Evolutionary conservation across 2,329 filamentous ascomycete genomes (phyloP).

Genomic region (Fusarium longipes): DNA sequence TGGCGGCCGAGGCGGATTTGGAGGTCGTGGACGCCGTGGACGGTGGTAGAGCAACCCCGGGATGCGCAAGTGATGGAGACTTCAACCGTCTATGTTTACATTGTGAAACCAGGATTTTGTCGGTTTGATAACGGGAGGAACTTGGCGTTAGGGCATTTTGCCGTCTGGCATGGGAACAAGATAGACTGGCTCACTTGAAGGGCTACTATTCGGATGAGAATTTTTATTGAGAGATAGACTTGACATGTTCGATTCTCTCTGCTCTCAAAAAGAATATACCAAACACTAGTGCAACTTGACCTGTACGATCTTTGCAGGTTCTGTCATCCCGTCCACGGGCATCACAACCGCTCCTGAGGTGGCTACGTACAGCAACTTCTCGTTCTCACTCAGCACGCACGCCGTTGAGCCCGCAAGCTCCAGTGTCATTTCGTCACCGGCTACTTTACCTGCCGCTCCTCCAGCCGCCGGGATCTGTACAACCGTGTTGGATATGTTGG

Average conservation of each 20-base stretch:
- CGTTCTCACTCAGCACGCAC: constrained; percentile 22
- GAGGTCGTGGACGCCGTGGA: constrained; percentile 45
- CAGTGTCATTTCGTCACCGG: constrained; percentile 14
- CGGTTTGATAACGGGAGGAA: constrained; percentile 41
- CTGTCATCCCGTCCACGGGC: constrained; percentile 34
- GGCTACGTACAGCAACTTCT: constrained; percentile 29
- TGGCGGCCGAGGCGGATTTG: constrained; percentile 51
- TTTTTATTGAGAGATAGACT: constrained; percentile 3
- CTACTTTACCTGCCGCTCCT: constrained; percentile 7
- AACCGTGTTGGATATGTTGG: constrained; percentile 37
- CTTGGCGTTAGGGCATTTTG: constrained; percentile 44
- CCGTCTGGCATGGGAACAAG: constrained; percentile 37
- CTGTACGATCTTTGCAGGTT: constrained; percentile 37
- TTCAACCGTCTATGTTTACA: not conserved
- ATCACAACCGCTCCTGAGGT: constrained; percentile 28
- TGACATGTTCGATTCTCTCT: constrained; percentile 3
- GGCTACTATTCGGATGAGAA: constrained; percentile 13
- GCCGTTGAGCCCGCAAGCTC: constrained; percentile 31
- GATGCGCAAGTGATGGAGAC: not conserved
- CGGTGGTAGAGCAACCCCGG: constrained; percentile 31
- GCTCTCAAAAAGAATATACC: not conserved
- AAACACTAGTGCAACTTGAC: constrained; percentile 10
- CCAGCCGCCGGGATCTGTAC: constrained; percentile 11
- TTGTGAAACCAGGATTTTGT: constrained; percentile 22
- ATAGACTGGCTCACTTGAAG: constrained; percentile 37